Evolutionary conservation across 192 early-diverging fungal genomes (phyloP).

Genomic region (Coemansia sp.): DNA sequence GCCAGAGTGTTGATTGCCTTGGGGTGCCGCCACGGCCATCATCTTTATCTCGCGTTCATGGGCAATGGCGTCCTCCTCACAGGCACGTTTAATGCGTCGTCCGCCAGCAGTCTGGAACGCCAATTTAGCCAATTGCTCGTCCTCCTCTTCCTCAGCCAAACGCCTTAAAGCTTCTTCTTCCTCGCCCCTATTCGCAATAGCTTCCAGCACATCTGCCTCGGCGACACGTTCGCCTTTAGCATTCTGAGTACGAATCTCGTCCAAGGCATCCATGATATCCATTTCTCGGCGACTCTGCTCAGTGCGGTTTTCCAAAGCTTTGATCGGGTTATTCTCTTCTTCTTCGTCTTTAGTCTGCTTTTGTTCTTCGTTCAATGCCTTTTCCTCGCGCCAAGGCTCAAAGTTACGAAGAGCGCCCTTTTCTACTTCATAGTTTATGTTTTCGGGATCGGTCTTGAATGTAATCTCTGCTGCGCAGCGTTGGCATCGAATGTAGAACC

Average conservation of each 20-base stretch:
- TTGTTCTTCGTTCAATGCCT: constrained; percentile 60
- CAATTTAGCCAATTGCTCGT: constrained; percentile 21
- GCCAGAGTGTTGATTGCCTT: neutral
- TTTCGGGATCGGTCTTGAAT: constrained; percentile 96
- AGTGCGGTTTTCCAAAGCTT: constrained; percentile 92
- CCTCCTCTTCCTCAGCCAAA: constrained; percentile 37
- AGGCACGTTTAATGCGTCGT: constrained; percentile 30
- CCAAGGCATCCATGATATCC: constrained; percentile 95
- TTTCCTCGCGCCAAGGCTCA: constrained; percentile 85
- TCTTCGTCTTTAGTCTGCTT: constrained; percentile 65
- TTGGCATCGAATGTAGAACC: constrained; percentile 88
- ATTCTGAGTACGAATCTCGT: constrained; percentile 90
- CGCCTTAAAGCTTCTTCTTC: constrained; percentile 12
- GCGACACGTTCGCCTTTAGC: constrained; percentile 78
- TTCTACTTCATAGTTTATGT: constrained; percentile 92
- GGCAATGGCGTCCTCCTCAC: constrained; percentile 33
- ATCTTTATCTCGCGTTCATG: constrained; percentile 17
- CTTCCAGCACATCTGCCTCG: constrained; percentile 62
- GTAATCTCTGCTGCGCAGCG: constrained; percentile 96
- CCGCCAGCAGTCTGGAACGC: constrained; percentile 26
- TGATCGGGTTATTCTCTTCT: constrained; percentile 93
- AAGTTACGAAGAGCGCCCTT: constrained; percentile 92
- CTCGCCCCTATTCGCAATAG: constrained; percentile 33
- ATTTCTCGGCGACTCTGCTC: constrained; percentile 93
- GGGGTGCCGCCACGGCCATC: neutral